Evolutionary conservation across 768 basidiomycete species (phyloP), one percentile per base, ranked within the genome.

Genomic region (Sporobolomyces phaffii): DNA sequence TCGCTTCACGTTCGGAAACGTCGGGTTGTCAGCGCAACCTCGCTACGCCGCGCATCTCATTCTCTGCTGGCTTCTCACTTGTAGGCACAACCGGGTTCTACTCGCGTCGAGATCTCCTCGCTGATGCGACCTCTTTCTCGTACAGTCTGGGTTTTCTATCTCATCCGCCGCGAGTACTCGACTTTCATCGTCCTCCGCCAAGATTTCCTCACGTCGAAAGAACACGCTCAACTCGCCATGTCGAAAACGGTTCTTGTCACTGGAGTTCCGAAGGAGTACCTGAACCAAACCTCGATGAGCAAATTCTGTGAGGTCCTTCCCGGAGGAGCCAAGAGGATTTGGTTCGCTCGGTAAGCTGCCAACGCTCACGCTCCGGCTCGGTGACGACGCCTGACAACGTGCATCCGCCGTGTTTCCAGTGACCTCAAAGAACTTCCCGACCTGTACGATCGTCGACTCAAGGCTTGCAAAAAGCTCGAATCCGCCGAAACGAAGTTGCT

Each of bases 161-260:
- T 88, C 75, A 85, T 98, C 76, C 84, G 82, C 72, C 73, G 76
- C 13, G 93, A 97, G 75, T 89, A 96, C 88, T 73, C 75, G 2
- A 83, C 89, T 68, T 98, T 90, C 76, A 79, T 96, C 62, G 81
- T 81, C 45, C 82, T 85, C 20, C 88, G 94, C 34, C 94, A 97
- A 75, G 81, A 84, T 49, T 85, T 89, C 78, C 85, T 98, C 40
- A 84, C 92, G 72, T 83, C 85, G 68, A 84, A 84, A 3, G 80
- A 77, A 10, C 89, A 96, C 73, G 83, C 90, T 0, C 82, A 82
- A 45, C 84, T 87, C 11, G 84, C 91, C 0, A 91, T 92, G 77
- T 91, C 94, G 10, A 89, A 86, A 71, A 93, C 94, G 5, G 82
- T 98, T 26, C 85, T 98, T 48, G 82, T 98, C 66, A 92, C 91